Base-by-base conservation (phyloP, 225 moss, liverwort and hornwort species). In the Pseudisothecium myosuroides region DNA sequence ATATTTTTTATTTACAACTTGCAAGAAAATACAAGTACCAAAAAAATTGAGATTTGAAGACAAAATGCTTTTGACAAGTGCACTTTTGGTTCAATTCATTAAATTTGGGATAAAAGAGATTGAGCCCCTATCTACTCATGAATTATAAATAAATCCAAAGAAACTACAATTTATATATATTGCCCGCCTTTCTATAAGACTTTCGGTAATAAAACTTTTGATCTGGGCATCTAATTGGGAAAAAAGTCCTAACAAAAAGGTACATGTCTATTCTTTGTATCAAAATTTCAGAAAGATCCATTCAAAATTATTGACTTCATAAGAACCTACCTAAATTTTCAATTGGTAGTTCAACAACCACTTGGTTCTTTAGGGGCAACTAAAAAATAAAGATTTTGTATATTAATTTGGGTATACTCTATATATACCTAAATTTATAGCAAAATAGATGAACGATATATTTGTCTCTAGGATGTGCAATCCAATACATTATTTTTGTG, bases 151-250 rank as follows among this genome's bases (percentile, higher is more conserved):
- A 43, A 43, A 45, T 16, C 17, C 0, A 28, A 45, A 45, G 10
- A 45, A 29, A 6, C 0, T 0, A 17, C 6, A 45, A 29, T 10
- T 45, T 17, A 28, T 17, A 45, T 28, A 16, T 72, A 0, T 1
- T 41, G 1, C 5, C 1, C 3, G 2, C 27, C 6, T 36, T 37
- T 3, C 2, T 16, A 0, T 41, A 27, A 41, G 43, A 43, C 10
- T 45, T 43, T 43, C 9, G 15, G 0, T 2, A 43, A 1, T 0
- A 52, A 43, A 16, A 9, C 10, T 45, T 72, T 72, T 10, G 1
- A 43, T 17, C 0, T 72, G 1, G 6, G 17, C 0, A 16, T 2
- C 2, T 0, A 0, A 17, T 43, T 27, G 16, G 27, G 45, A 45
- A 71, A 24, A 24, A 23, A 71, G 12, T 24, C 41, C 0, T 39